Conservation (phyloP, 257 asterid genomes). For the Penstemon newberryi region DNA sequence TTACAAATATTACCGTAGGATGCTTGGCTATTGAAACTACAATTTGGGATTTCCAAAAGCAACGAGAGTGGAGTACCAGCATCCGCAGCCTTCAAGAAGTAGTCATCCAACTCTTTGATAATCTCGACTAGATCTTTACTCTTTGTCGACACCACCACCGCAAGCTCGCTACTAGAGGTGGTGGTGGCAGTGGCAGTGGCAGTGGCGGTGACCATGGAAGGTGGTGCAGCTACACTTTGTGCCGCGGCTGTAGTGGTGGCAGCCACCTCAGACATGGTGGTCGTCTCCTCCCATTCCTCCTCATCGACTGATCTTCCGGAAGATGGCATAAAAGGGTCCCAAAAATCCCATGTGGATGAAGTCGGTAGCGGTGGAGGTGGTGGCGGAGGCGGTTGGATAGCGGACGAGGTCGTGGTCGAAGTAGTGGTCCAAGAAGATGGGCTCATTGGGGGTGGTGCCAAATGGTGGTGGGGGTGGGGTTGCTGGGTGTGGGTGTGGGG, state of each 20-base stretch:
- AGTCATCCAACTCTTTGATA: constrained; percentile 80
- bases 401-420: constrained; percentile 52
- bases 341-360: constrained; percentile 81
- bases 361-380: constrained; percentile 58
- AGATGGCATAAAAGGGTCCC: constrained; percentile 89
- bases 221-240: constrained; percentile 63
- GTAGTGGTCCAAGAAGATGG: constrained; percentile 64
- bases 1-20: constrained; percentile 45
- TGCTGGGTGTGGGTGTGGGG: constrained; percentile 25
- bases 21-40: constrained; percentile 58
- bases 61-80: constrained; percentile 79
- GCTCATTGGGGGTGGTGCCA: constrained; percentile 57
- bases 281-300: constrained; percentile 79
- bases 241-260: constrained; percentile 43
- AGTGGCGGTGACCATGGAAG: constrained; percentile 53
- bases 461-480: constrained; percentile 30
- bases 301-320: constrained; percentile 61
- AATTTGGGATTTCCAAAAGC: constrained; percentile 73
- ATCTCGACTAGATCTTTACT: constrained; percentile 79
- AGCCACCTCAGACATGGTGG: constrained; percentile 56
- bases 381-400: constrained; percentile 67
- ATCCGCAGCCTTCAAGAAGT: constrained; percentile 80
- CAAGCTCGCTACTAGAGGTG: constrained; percentile 59
- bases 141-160: constrained; percentile 80
- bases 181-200: constrained; percentile 27